These are phyloP conservation scores for Petasospora rhodanensis DNA, from an alignment of 1,139 yeast genomes.

Conservation along the genomic window DNA sequence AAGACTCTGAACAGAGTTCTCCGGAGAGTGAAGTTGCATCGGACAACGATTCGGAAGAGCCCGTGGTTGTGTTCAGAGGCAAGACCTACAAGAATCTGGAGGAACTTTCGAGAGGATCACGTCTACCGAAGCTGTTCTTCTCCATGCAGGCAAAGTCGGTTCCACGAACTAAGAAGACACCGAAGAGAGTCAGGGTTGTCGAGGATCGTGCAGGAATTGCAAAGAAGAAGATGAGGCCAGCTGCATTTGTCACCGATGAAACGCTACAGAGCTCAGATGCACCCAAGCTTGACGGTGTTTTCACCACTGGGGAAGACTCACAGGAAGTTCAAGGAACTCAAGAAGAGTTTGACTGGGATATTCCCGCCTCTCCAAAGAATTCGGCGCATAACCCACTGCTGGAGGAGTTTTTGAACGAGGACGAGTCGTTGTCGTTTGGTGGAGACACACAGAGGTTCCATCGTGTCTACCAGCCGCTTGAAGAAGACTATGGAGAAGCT, in stretches of 20 bases:
- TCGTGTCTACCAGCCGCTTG: no score
- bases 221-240: conserved; percentile 12
- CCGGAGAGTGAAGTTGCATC: conserved; percentile 3
- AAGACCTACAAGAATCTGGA: conserved; percentile 16
- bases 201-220: conserved; percentile 20
- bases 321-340: conserved; percentile 2
- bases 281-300: conserved; percentile 2
- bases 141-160: conserved; percentile 8
- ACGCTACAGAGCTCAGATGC: neutral
- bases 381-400: no score
- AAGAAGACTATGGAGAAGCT: conserved; percentile 4
- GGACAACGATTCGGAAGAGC: conserved; percentile 2
- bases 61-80: conserved; percentile 18
- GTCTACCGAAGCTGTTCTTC: conserved; percentile 22
- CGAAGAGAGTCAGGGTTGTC: conserved; percentile 1
- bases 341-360: neutral
- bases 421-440: no score
- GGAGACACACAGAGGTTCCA: no score
- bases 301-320: conserved; percentile 10
- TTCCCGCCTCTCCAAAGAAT: no score
- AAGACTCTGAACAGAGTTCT: neutral
- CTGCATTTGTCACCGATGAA: neutral
- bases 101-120: conserved; percentile 18
- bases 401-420: no score
- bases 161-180: neutral